Evolutionary conservation across 345 rosid genomes (phyloP).

Genomic region (Murraya paniculata): DNA sequence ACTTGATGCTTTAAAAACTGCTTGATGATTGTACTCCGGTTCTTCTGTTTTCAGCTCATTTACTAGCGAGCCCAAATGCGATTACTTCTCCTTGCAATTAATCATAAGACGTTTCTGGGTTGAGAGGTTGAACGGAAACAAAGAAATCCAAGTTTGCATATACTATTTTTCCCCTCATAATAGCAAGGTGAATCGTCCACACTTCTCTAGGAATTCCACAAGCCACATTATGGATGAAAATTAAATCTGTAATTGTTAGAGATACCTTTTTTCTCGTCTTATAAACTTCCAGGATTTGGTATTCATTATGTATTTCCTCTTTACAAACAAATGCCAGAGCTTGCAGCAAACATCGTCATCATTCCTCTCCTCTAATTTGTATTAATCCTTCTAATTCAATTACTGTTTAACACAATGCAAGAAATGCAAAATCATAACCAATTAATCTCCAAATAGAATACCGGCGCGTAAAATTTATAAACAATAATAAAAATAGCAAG

Average conservation of each 20-base stretch:
- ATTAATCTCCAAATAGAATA: neutral
- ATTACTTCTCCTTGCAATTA: too few relatives aligned
- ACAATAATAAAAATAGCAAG: too few relatives aligned
- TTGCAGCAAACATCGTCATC: neutral
- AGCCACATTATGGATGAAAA: neutral
- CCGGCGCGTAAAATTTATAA: too few relatives aligned
- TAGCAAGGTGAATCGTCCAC: neutral
- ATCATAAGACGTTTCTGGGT: too few relatives aligned
- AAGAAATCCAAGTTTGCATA: neutral
- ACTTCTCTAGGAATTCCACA: neutral
- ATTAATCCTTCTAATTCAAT: neutral
- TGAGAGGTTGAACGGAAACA: neutral
- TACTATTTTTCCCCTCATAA: neutral
- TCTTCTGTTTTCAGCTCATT: too few relatives aligned
- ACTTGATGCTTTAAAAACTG: too few relatives aligned
- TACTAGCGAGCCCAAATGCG: too few relatives aligned
- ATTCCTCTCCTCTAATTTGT: neutral
- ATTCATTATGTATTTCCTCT: neutral
- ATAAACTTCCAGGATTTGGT: neutral
- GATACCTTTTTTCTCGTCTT: neutral
- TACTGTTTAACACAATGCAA: neutral
- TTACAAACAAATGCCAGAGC: too few relatives aligned
- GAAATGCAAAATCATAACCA: neutral
- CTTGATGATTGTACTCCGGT: too few relatives aligned
- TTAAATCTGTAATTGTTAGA: neutral